Conservation (phyloP, 2,329 filamentous ascomycete genomes). For the Fusarium odoratissimum region DNA sequence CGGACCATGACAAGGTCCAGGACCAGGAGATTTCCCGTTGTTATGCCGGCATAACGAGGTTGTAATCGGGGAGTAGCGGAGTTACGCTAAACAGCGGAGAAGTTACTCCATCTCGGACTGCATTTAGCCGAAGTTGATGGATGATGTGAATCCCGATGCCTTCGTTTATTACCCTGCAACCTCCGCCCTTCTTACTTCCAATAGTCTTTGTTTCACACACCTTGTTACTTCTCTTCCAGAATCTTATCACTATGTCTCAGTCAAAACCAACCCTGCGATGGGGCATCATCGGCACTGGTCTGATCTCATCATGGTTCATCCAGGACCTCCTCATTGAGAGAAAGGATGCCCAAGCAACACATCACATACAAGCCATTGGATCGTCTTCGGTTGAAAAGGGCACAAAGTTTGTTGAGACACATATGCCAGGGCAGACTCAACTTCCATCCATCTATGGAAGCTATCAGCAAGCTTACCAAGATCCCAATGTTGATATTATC, state of each 20-base stretch:
- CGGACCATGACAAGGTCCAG: neutral
- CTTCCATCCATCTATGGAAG: slow-evolving; percentile 52
- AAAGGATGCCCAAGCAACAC: slow-evolving; percentile 51
- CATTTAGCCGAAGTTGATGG: neutral
- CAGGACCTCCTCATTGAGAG: slow-evolving; percentile 54
- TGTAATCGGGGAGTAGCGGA: neutral
- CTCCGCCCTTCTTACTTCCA: neutral
- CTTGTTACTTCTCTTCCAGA: neutral
- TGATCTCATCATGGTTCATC: slow-evolving; percentile 60
- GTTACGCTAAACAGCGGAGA: neutral
- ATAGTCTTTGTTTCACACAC: too few relatives aligned
- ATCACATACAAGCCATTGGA: slow-evolving; percentile 57
- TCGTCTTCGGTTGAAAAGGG: slow-evolving; percentile 55
- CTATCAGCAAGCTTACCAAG: slow-evolving; percentile 55
- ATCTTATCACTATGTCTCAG: slow-evolving; percentile 1
- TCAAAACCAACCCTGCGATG: slow-evolving; percentile 48
- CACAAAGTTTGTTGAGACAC: slow-evolving; percentile 1
- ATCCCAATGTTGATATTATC: slow-evolving; percentile 57
- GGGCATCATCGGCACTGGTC: slow-evolving; percentile 55
- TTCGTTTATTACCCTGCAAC: neutral
- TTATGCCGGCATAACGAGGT: neutral
- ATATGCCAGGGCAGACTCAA: neutral
- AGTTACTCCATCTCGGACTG: neutral
- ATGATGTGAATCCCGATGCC: neutral
- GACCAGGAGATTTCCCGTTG: neutral